Evolutionary conservation across 352 stramenopile genomes (phyloP).

Genomic region (Pythium vanterpoolii): DNA sequence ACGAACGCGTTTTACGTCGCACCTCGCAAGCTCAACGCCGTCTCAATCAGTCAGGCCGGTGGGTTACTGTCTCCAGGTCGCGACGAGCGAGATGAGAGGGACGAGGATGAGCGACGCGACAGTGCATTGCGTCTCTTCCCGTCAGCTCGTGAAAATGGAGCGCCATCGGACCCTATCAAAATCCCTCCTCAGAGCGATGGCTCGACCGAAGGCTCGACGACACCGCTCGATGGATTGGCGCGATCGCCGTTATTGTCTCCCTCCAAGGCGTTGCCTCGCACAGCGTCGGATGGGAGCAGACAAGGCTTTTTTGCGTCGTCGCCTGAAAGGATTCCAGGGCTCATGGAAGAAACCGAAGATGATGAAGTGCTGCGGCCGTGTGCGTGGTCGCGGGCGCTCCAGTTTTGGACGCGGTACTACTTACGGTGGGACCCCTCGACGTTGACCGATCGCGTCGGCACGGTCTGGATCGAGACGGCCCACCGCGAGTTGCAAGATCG

Average conservation of each 20-base stretch:
- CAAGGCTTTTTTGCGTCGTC: constrained; percentile 1
- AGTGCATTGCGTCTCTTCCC: constrained; percentile 10
- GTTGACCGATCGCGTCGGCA: constrained; percentile 54
- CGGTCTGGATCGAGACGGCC: constrained; percentile 52
- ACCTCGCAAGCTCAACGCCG: background rate
- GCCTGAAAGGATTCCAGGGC: background rate
- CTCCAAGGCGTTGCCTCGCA: background rate
- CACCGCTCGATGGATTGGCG: background rate
- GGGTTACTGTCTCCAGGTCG: background rate
- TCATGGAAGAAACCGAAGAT: constrained; percentile 11
- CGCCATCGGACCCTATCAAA: background rate
- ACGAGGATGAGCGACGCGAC: constrained; percentile 1
- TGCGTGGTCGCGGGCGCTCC: constrained; percentile 59
- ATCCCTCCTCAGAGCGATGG: background rate
- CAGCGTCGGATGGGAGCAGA: background rate
- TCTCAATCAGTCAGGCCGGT: constrained; percentile 5
- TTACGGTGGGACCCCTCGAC: constrained; percentile 69
- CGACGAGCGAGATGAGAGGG: background rate
- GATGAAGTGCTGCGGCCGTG: constrained; percentile 72
- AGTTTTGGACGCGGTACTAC: constrained; percentile 81
- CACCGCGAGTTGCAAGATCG: constrained; percentile 47
- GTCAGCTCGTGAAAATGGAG: constrained; percentile 1
- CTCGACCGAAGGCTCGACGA: background rate
- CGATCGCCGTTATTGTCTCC: background rate
- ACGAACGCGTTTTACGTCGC: constrained; percentile 74